Evolutionary conservation across 108 stramenopile species (phyloP).

Genomic region (Skeletonema tropicum): DNA sequence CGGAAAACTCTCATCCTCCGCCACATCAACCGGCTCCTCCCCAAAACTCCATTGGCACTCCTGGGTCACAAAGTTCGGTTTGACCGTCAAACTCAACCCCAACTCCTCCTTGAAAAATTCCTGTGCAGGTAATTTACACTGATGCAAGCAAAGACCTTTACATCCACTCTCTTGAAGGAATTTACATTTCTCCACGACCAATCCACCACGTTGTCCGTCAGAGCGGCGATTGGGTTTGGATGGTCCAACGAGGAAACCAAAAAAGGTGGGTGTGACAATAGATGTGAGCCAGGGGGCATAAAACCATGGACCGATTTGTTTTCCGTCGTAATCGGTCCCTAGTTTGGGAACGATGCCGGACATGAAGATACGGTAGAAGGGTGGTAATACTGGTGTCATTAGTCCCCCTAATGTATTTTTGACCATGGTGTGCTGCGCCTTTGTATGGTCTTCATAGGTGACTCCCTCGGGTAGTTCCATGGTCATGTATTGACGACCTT

Average conservation of each 20-base stretch:
- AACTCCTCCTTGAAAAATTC: slow-evolving; percentile 84
- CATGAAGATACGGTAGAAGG: slow-evolving; percentile 93
- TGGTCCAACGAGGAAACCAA: slow-evolving; percentile 88
- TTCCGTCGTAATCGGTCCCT: slow-evolving; percentile 64
- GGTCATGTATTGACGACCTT: slow-evolving; percentile 79
- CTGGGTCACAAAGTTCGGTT: slow-evolving; percentile 90
- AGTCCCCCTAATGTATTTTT: slow-evolving; percentile 67
- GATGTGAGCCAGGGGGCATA: slow-evolving; percentile 87
- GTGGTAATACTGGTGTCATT: slow-evolving; percentile 91
- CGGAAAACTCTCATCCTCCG: slow-evolving; percentile 76
- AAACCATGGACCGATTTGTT: slow-evolving; percentile 82
- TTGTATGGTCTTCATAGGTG: slow-evolving; percentile 47
- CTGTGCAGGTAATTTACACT: slow-evolving; percentile 89
- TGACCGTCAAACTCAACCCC: slow-evolving; percentile 79
- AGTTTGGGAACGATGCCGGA: slow-evolving; percentile 79
- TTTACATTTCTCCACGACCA: slow-evolving; percentile 93
- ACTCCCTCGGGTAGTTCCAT: slow-evolving; percentile 61
- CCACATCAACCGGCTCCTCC: slow-evolving; percentile 63
- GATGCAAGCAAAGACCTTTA: slow-evolving; percentile 90
- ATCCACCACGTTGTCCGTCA: slow-evolving; percentile 84
- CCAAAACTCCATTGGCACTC: slow-evolving; percentile 95
- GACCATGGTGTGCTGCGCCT: slow-evolving; percentile 85
- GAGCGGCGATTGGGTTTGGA: slow-evolving; percentile 76
- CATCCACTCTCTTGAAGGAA: slow-evolving; percentile 89
- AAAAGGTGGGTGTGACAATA: slow-evolving; percentile 89